These are phyloP conservation scores for Priceomyces medius DNA, from an alignment of 805 yeast genomes.

Conservation along the genomic window DNA sequence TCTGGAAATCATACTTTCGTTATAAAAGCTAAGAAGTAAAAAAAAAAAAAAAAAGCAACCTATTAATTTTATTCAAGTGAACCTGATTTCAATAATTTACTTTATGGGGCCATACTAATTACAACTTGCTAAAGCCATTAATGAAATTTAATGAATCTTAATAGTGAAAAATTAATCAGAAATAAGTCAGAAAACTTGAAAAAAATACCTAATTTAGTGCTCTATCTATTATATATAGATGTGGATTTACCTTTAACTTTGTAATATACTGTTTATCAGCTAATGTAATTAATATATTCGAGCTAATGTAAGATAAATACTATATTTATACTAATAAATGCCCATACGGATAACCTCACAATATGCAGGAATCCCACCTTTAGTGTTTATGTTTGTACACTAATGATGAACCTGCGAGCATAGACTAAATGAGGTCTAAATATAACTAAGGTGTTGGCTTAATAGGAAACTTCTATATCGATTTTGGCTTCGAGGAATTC, in stretches of 20 bases:
- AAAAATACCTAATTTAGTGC: too few relatives aligned
- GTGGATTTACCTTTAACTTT: not conserved
- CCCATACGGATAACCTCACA: too few relatives aligned
- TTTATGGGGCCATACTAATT: not conserved
- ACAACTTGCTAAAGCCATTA: not conserved
- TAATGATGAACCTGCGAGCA: not conserved
- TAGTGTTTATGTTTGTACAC: conserved; percentile 7
- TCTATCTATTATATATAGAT: not conserved
- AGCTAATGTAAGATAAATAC: not conserved
- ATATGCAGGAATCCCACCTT: not conserved
- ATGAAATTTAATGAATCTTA: not conserved
- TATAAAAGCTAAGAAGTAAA: conserved; percentile 32
- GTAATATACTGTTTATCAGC: not conserved
- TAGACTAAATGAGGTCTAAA: not conserved
- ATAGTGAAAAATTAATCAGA: not conserved
- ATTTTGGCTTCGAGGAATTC: not conserved
- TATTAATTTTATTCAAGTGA: not conserved
- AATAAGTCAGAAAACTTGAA: too few relatives aligned
- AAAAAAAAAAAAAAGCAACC: too few relatives aligned
- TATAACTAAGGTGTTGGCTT: not conserved
- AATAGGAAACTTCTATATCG: not conserved
- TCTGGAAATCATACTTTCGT: conserved; percentile 37
- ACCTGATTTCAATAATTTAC: not conserved
- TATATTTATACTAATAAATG: too few relatives aligned
- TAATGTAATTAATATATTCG: not conserved